Evolutionary conservation across 1,139 yeast species (phyloP), one percentile per base, ranked within the genome.

Genomic region (Protomyces inundatus): DNA sequence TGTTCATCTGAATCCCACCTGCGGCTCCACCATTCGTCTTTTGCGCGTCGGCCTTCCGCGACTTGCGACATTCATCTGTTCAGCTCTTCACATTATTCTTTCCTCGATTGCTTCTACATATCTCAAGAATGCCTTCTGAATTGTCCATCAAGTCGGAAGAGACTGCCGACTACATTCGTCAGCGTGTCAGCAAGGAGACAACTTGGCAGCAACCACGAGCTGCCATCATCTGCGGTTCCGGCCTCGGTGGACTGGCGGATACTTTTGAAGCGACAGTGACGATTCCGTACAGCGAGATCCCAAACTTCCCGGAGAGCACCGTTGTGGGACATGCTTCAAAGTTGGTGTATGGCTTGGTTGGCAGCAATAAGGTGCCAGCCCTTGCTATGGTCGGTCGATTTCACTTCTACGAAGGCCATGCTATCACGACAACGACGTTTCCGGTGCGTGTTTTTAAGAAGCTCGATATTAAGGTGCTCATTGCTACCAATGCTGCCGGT

Each of bases 151-250:
- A 30, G 9, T 42, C 48, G 9, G 64, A 60, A 7, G 66, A 55
- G 32, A 72, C 74, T 10, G 72, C 71, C 12, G 67, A 67, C 33
- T 68, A 66, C 54, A 70, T 76, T 55, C 61, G 64, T 42, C 48
- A 65, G 6, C 64, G 66, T 36, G 67, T 73, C n/a, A 74, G 77
- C 4, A 67, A 46, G n/a, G 71, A 42, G 23, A n/a, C 30, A 14
- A 42, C 67, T 14, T 68, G 73, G 34, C 64, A 66, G 50, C 65
- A 71, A 36, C 93, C 95, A 0, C 77, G 84, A 66, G 86, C 84
- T 0, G 82, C 91, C 70, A 87, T 93, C 69, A 87, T 93, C 61
- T 91, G 98, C 77, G 98, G 98, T 4, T 89, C 97, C 3, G 98
- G 98, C 0, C 79, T 93, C 14, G 96, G 97, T 7, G 96, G 96